Conservation (phyloP, 176 grass and related monocot species). For the Metroxylon sagu region DNA sequence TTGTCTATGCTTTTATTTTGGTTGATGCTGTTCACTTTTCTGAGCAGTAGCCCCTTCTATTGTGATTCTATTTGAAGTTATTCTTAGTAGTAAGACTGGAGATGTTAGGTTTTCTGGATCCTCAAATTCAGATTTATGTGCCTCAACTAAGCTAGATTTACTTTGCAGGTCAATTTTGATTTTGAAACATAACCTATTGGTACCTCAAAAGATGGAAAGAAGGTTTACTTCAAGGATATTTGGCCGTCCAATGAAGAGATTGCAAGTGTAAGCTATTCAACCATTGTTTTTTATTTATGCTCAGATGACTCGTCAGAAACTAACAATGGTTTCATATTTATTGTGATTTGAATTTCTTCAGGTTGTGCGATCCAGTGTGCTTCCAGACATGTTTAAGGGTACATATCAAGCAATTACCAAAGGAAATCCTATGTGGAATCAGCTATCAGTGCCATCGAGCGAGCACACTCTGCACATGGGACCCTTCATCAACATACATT, state of each 20-base stretch:
- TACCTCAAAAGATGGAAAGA: constrained; percentile 67
- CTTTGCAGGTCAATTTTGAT: constrained; percentile 89
- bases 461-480: constrained; percentile 83
- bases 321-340: constrained; percentile 3
- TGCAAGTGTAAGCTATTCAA: constrained; percentile 43
- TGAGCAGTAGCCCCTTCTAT: too few relatives aligned
- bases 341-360: constrained; percentile 16
- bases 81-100: too few relatives aligned
- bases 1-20: too few relatives aligned
- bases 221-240: constrained; percentile 85
- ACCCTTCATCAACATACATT: constrained; percentile 75
- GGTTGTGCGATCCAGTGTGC: constrained; percentile 75
- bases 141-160: constrained; percentile 4
- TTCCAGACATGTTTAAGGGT: constrained; percentile 91
- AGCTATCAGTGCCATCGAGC: constrained; percentile 57
- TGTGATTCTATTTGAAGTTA: too few relatives aligned
- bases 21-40: too few relatives aligned
- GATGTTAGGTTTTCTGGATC: too few relatives aligned
- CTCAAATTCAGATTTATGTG: too few relatives aligned
- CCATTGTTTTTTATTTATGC: constrained; percentile 5
- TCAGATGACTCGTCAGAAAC: too few relatives aligned
- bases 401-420: constrained; percentile 88
- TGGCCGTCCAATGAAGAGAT: constrained; percentile 98
- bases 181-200: constrained; percentile 97
- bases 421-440: constrained; percentile 89